phyloP scores from a whole-genome alignment of 139 green algal genomes.

The Desmodesmus armatus region DNA sequence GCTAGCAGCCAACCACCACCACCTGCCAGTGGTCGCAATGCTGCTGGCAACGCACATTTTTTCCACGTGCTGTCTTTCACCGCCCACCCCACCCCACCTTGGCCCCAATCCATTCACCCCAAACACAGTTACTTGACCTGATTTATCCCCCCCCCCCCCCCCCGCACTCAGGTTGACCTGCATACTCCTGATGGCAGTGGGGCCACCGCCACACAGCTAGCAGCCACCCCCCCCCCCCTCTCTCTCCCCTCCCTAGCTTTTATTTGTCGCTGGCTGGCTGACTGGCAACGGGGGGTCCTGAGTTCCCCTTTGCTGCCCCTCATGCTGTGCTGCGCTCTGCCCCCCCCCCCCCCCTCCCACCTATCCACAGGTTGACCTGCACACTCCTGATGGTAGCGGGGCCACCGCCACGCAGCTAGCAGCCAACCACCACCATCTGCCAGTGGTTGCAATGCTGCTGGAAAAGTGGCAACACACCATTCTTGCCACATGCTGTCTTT shows the following conservation, averaged over 20 bases:
- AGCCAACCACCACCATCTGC: constrained; percentile 27
- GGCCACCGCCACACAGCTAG: constrained; percentile 19
- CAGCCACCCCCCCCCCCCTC: too few species aligned
- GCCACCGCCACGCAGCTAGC: neutral
- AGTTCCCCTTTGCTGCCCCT: neutral
- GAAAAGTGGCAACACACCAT: neutral
- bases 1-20: too few species aligned
- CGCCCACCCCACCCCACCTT: too few species aligned
- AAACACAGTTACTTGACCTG: too few species aligned
- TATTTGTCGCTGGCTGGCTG: neutral
- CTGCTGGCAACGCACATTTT: too few species aligned
- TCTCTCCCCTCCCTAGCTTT: too few species aligned
- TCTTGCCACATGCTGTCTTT: too few species aligned
- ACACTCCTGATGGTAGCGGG: neutral
- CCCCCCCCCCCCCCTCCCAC: too few species aligned
- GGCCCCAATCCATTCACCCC: too few species aligned
- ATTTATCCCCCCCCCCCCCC: too few species aligned
- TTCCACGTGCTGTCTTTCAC: too few species aligned
- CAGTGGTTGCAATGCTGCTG: constrained; percentile 26
- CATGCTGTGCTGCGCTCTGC: neutral
- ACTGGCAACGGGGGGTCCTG: neutral
- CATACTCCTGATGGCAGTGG: constrained; percentile 19
- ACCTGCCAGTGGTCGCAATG: too few species aligned
- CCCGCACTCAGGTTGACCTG: neutral
- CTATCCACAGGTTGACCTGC: neutral